phyloP scores from a whole-genome alignment of 1,284 basidiomycete species.

The Pseudozyma sp. region DNA sequence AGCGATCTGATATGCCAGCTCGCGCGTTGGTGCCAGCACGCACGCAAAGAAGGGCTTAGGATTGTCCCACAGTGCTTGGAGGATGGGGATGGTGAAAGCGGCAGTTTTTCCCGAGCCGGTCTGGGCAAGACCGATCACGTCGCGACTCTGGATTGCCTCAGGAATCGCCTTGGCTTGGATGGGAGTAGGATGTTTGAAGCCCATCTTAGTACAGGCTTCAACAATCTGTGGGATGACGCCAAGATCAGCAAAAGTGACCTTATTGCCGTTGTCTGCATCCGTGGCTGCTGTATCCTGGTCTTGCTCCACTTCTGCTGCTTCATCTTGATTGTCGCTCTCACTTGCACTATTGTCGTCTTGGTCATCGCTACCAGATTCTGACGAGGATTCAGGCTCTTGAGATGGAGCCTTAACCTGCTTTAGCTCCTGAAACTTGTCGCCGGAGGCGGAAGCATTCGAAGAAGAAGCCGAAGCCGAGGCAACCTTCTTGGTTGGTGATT shows the following conservation, averaged over 20 bases:
- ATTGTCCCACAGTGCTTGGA: constrained; percentile 96
- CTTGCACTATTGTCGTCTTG: constrained; percentile 12
- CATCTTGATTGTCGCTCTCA: too few relatives aligned
- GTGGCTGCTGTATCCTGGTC: constrained; percentile 37
- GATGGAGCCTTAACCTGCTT: constrained; percentile 12
- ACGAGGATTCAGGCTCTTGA: constrained; percentile 6
- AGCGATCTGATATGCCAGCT: constrained; percentile 97
- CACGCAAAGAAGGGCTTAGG: constrained; percentile 93
- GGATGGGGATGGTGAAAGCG: constrained; percentile 93
- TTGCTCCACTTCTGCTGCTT: constrained; percentile 17
- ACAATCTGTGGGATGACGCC: constrained; percentile 91
- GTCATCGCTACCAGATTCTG: constrained; percentile 6
- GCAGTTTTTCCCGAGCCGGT: constrained; percentile 99
- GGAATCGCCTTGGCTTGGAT: constrained; percentile 93
- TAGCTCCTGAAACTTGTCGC: constrained; percentile 16
- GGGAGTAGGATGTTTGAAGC: constrained; percentile 88
- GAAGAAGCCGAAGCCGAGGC: constrained; percentile 4
- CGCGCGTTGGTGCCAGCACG: constrained; percentile 92
- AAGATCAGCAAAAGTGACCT: constrained; percentile 74
- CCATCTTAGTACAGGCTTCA: constrained; percentile 83
- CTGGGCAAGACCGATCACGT: constrained; percentile 97
- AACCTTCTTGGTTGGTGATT: constrained; percentile 21
- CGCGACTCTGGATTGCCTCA: constrained; percentile 86
- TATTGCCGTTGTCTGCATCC: constrained; percentile 27
- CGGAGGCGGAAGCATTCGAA: constrained; percentile 12